Percentiles rank a stretch among this genome's conserved stretches.
These are phyloP conservation scores for Sinapis alba DNA, from an alignment of 441 rosid genomes.

Conservation along the genomic window DNA sequence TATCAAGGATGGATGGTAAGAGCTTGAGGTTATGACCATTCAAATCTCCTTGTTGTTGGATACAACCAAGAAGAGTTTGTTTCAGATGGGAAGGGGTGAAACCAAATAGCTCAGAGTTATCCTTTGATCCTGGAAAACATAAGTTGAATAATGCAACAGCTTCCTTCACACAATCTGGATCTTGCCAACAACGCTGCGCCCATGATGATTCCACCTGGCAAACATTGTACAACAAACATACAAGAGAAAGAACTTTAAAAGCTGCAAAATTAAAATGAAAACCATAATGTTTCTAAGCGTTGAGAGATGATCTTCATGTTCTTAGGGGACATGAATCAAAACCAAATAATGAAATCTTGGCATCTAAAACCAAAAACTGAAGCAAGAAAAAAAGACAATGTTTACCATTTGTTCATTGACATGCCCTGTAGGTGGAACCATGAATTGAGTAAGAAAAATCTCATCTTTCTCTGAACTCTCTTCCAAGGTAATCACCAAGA, in stretches of 20 bases:
- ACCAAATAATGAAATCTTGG: background rate
- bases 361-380: background rate
- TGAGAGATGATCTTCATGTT: background rate
- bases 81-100: slow-evolving; percentile 48
- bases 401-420: slow-evolving; percentile 61
- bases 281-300: background rate
- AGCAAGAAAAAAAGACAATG: background rate
- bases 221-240: slow-evolving; percentile 29
- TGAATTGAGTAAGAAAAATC: slow-evolving; percentile 43
- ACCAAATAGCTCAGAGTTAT: slow-evolving; percentile 41
- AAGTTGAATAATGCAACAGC: slow-evolving; percentile 47
- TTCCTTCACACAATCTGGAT: slow-evolving; percentile 53
- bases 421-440: slow-evolving; percentile 56
- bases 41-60: slow-evolving; percentile 50
- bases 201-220: slow-evolving; percentile 57
- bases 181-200: slow-evolving; percentile 53
- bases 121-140: slow-evolving; percentile 48
- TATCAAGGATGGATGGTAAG: slow-evolving; percentile 35
- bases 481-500: slow-evolving; percentile 47
- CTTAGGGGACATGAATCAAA: background rate
- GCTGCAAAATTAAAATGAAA: background rate
- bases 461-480: slow-evolving; percentile 45
- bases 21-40: slow-evolving; percentile 45
- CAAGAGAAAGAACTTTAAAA: slow-evolving; percentile 5
- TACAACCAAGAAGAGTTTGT: slow-evolving; percentile 56